These are phyloP conservation scores for Wallemia mellicola DNA, from an alignment of 1,284 basidiomycete species.

Conservation along the genomic window DNA sequence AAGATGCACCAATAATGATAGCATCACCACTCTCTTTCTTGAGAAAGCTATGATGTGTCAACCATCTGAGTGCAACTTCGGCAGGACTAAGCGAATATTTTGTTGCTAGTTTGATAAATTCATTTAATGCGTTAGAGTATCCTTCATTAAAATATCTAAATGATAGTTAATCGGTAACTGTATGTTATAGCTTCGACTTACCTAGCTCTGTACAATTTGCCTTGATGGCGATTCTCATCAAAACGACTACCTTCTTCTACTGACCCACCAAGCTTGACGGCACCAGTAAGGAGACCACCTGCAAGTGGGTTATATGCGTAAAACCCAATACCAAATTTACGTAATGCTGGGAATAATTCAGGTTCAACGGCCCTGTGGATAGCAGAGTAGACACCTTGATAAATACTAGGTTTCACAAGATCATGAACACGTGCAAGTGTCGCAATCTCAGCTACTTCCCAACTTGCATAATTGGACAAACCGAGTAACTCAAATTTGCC, in stretches of 20 bases:
- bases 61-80: constrained; percentile 26
- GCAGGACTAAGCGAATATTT: constrained; percentile 20
- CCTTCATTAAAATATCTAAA: constrained; percentile 4
- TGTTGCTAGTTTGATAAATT: constrained; percentile 18
- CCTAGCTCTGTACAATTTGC: constrained; percentile 4
- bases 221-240: constrained; percentile 5
- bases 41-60: constrained; percentile 24
- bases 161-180: neutral
- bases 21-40: constrained; percentile 23
- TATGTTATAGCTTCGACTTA: constrained; percentile 1
- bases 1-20: constrained; percentile 25
- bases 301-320: constrained; percentile 7
- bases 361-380: constrained; percentile 8
- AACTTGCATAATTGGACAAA: constrained; percentile 11
- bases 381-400: constrained; percentile 12
- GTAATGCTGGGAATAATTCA: constrained; percentile 4
- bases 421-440: constrained; percentile 8
- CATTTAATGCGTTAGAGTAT: constrained; percentile 21
- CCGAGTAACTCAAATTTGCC: constrained; percentile 14
- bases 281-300: neutral
- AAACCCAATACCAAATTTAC: constrained; percentile 6
- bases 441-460: constrained; percentile 12
- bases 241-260: constrained; percentile 7
- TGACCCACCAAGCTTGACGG: neutral
- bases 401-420: constrained; percentile 12